These are phyloP conservation scores for Hymenotorrendiella dingleyae DNA, from an alignment of 2,329 filamentous ascomycete genomes.

Conservation along the genomic window DNA sequence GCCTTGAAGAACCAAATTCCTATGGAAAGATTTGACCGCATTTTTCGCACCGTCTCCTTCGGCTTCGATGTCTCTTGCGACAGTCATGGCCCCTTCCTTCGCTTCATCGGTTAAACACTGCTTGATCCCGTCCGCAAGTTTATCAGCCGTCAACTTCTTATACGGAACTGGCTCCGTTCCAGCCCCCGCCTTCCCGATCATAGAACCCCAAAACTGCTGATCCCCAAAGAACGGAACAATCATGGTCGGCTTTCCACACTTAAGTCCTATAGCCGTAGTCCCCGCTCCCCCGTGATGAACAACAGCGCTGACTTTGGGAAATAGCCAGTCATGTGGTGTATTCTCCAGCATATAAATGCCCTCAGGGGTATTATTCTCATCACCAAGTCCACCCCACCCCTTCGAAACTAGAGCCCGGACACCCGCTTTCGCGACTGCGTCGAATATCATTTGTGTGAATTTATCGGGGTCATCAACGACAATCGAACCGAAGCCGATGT, in stretches of 20 bases:
- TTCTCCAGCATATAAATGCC: slow-evolving; percentile 69
- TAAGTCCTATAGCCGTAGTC: slow-evolving; percentile 68
- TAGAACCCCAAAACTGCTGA: slow-evolving; percentile 71
- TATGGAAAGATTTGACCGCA: slow-evolving; percentile 62
- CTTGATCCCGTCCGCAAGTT: slow-evolving; percentile 64
- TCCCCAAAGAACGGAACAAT: slow-evolving; percentile 77
- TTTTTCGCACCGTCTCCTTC: slow-evolving; percentile 65
- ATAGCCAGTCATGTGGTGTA: slow-evolving; percentile 72
- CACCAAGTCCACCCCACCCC: slow-evolving; percentile 69
- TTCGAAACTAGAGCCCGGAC: slow-evolving; percentile 68
- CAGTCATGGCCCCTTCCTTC: slow-evolving; percentile 47
- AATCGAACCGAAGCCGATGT: slow-evolving; percentile 73
- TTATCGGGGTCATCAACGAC: slow-evolving; percentile 65
- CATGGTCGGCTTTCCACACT: slow-evolving; percentile 66
- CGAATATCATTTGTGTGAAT: slow-evolving; percentile 66
- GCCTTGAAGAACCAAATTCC: slow-evolving; percentile 47
- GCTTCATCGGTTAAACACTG: slow-evolving; percentile 60
- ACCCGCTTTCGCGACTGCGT: slow-evolving; percentile 58
- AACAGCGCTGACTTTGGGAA: slow-evolving; percentile 58
- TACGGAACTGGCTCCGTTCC: slow-evolving; percentile 64
- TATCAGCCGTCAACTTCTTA: slow-evolving; percentile 58
- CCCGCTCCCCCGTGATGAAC: slow-evolving; percentile 76
- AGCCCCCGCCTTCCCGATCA: slow-evolving; percentile 57
- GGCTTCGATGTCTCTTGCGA: slow-evolving; percentile 54
- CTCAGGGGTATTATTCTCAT: slow-evolving; percentile 50